phyloP scores from a whole-genome alignment of 179 eudicot genomes.

The Beta lomatogona region DNA sequence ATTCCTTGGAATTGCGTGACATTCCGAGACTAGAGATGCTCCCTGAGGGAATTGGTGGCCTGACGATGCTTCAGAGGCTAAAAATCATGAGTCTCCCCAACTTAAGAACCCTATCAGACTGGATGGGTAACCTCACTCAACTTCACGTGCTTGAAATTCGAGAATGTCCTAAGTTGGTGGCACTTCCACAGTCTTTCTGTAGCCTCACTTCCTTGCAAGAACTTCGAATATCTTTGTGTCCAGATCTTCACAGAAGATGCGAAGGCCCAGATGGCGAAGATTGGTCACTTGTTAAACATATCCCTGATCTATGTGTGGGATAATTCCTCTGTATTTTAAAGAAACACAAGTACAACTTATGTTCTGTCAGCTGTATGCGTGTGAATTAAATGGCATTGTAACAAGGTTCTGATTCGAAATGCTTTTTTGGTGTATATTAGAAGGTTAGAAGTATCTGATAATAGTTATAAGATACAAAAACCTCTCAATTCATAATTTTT shows the following conservation, averaged over 20 bases:
- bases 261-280: not conserved
- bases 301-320: not conserved
- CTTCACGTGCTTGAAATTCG: constrained; percentile 5
- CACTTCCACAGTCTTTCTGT: constrained; percentile 4
- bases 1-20: not conserved
- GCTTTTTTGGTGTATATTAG: too few species aligned
- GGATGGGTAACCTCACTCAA: constrained; percentile 5
- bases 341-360: too few species aligned
- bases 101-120: constrained; percentile 4
- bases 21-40: not conserved
- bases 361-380: too few species aligned
- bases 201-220: not conserved
- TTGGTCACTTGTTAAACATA: constrained; percentile 5
- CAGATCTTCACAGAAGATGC: constrained; percentile 6
- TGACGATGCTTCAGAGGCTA: not conserved
- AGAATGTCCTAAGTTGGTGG: not conserved
- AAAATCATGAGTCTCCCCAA: not conserved
- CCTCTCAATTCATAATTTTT: too few species aligned
- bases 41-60: constrained; percentile 6
- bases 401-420: too few species aligned
- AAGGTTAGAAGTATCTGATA: too few species aligned
- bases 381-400: too few species aligned
- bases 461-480: too few species aligned
- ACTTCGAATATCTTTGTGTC: not conserved
- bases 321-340: not conserved